Percentiles rank a stretch among this genome's conserved stretches.
phyloP scores from a whole-genome alignment of 306 rosid species.

The Vicia faba region DNA sequence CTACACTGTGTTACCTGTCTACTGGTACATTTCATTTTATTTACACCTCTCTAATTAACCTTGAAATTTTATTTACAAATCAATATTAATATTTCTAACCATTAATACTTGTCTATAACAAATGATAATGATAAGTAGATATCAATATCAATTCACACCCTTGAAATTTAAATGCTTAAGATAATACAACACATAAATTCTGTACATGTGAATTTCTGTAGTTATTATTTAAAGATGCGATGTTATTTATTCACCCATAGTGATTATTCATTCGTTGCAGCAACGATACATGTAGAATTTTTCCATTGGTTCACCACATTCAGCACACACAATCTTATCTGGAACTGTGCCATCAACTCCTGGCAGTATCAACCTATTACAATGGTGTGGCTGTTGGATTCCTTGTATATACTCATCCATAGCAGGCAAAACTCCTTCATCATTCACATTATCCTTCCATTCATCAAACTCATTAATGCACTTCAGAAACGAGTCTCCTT shows the following conservation, averaged over 20 bases:
- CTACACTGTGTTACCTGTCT: conserved; percentile 84
- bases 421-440: conserved; percentile 37
- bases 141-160: too few relatives aligned
- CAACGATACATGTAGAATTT: conserved; percentile 53
- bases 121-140: too few relatives aligned
- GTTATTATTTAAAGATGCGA: neutral
- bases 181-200: too few relatives aligned
- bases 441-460: conserved; percentile 43
- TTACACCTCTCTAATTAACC: too few relatives aligned
- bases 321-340: conserved; percentile 43
- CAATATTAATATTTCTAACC: too few relatives aligned
- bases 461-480: conserved; percentile 30
- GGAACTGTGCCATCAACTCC: conserved; percentile 33
- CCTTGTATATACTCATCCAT: conserved; percentile 40
- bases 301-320: conserved; percentile 49
- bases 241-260: neutral
- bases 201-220: neutral
- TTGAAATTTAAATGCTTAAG: too few relatives aligned
- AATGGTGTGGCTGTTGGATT: conserved; percentile 42
- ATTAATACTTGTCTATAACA: too few relatives aligned
- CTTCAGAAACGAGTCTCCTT: conserved; percentile 35
- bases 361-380: conserved; percentile 48
- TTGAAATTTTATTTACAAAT: neutral
- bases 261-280: conserved; percentile 36
- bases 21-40: conserved; percentile 52